Base-by-base conservation (phyloP, 371 early-diverging fungal genomes). In the Zopfochytrium polystomum region DNA sequence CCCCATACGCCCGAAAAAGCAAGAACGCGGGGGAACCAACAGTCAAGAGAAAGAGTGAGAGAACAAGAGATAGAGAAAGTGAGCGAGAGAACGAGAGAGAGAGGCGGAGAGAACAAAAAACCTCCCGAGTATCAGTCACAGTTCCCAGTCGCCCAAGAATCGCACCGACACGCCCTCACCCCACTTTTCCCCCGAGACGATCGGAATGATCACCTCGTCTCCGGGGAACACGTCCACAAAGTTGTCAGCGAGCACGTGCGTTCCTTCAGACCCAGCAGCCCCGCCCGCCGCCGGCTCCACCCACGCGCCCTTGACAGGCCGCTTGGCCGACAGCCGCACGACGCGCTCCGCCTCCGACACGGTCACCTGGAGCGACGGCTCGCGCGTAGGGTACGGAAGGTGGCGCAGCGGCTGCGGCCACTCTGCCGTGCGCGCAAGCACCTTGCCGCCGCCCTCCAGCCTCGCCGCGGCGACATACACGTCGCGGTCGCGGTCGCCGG, bases 351-450 rank as follows among this genome's bases (percentile, higher is more conserved):
- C 49, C n/a, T 1, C 7, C 5, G 18, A 27, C 23, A 5, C 23
- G 27, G 34, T 35, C 6, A 31, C 49, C 20, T 5, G 27, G 43
- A 52, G 29, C 50, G 33, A 27, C 18, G 20, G 58, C 4, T 30
- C 52, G 30, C 53, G 54, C n/a, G n/a, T 18, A 18, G 60, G 60
- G 30, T 50, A 20, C 1, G 60, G 62, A 25, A 67, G 45, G 54
- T 67, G 47, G 25, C 47, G 30, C 2, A 67, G 48, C 30, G 67
- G 67, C 52, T 62, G 62, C 5, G 67, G 62, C 62, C 62, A 67
- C 32, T 55, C 57, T 1, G 33, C 27, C 9, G 13, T 1, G 27
- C 11, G 3, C 50, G 33, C 33, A 30, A 54, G 38, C 23, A 43
- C 45, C 15, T 20, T 18, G 22, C 13, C 38, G 20, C 25, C 23